Evolutionary conservation across 306 rosid genomes (phyloP).

Genomic region (Astragalus glycyphyllos): DNA sequence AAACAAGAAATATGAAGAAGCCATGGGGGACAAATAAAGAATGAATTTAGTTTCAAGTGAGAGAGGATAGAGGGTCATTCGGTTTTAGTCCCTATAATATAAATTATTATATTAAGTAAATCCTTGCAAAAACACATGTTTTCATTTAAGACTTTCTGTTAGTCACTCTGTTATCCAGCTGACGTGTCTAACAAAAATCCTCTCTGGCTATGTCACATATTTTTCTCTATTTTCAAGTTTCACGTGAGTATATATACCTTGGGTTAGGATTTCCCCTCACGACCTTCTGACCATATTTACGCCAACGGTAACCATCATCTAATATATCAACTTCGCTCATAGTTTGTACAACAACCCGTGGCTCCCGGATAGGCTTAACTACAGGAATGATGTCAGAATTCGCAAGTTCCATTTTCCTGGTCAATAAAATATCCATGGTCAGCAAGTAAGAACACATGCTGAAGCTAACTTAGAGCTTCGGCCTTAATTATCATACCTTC

Average conservation of each 20-base stretch:
- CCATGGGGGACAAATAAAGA: no score
- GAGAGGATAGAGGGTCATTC: no score
- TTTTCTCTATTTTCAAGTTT: constrained; percentile 24
- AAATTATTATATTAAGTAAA: no score
- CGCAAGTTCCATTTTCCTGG: constrained; percentile 87
- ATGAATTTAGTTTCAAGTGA: no score
- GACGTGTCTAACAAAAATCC: no score
- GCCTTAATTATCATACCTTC: constrained; percentile 64
- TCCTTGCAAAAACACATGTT: no score
- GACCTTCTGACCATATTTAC: constrained; percentile 98
- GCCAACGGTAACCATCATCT: constrained; percentile 99
- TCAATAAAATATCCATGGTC: constrained; percentile 42
- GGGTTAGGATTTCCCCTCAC: constrained; percentile 99
- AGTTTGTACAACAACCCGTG: constrained; percentile 97
- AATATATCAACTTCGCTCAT: constrained; percentile 96
- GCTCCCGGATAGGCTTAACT: constrained; percentile 95
- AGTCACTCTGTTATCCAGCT: no score
- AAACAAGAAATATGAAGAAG: constrained; percentile 33
- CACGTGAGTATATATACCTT: constrained; percentile 63
- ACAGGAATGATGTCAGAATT: constrained; percentile 70
- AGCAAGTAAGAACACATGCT: constrained; percentile 32
- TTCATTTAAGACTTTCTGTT: no score
- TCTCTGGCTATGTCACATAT: no score
- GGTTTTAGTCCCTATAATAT: no score
- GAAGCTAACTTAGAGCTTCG: constrained; percentile 30